phyloP scores from a whole-genome alignment of 169 alveolate species.

The Ichthyophthirius multifiliis region DNA sequence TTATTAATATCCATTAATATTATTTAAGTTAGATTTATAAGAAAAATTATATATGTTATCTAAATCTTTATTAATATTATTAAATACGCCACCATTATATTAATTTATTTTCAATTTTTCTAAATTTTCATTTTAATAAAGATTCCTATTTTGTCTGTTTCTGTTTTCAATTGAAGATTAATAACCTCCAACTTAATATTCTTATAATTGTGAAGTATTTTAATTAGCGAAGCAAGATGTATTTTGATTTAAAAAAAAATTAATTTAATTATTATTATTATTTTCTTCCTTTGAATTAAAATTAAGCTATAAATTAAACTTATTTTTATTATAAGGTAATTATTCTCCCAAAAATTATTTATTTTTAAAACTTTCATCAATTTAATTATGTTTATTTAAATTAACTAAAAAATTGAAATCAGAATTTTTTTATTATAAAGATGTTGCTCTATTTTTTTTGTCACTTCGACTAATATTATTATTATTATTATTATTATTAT shows the following conservation, averaged over 20 bases:
- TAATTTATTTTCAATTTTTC: neutral
- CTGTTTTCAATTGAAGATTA: neutral
- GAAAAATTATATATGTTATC: neutral
- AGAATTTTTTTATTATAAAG: neutral
- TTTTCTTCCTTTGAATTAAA: neutral
- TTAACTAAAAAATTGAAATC: neutral
- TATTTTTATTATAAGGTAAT: neutral
- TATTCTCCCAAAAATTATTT: neutral
- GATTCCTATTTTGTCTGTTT: neutral
- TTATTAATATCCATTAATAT: neutral
- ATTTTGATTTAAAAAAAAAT: neutral
- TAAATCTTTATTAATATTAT: neutral
- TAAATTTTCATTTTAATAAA: neutral
- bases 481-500: too few species aligned
- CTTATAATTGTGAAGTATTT: neutral
- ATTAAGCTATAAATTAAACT: neutral
- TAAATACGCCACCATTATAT: neutral
- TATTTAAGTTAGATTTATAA: neutral
- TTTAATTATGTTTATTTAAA: neutral
- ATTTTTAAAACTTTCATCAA: neutral
- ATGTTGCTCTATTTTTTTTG: neutral
- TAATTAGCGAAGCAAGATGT: neutral
- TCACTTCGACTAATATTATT: too few species aligned
- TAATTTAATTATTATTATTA: neutral
- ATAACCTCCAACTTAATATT: neutral